Conservation (phyloP, 495 filamentous ascomycete species). For the Beverwykella pulmonaria region DNA sequence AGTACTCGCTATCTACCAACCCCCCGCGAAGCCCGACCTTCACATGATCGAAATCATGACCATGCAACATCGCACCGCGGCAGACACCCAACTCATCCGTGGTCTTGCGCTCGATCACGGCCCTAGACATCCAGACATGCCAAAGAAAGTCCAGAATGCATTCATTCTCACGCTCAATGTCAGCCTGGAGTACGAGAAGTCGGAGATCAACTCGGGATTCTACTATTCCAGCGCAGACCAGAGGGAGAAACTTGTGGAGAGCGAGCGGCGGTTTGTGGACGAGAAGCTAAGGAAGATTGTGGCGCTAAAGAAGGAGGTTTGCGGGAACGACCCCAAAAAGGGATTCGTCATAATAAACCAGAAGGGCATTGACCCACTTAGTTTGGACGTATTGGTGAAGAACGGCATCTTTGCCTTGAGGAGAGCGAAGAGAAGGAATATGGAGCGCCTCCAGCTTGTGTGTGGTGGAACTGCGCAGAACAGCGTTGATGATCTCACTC, state of each 20-base stretch:
- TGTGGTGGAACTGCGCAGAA: slow-evolving; percentile 91
- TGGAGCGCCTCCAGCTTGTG: slow-evolving; percentile 94
- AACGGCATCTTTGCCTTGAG: slow-evolving; percentile 95
- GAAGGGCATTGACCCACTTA: slow-evolving; percentile 97
- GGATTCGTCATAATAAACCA: slow-evolving; percentile 98
- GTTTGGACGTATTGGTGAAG: slow-evolving; percentile 92
- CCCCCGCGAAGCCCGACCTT: slow-evolving; percentile 89
- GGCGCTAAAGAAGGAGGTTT: slow-evolving; percentile 96
- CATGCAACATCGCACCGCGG: slow-evolving; percentile 96
- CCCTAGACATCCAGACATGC: slow-evolving; percentile 97
- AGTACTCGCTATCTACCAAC: slow-evolving; percentile 87
- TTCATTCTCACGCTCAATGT: slow-evolving; percentile 95
- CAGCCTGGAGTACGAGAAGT: slow-evolving; percentile 97
- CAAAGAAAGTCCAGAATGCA: slow-evolving; percentile 92
- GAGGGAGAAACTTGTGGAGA: slow-evolving; percentile 95
- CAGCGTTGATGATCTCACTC: slow-evolving; percentile 88
- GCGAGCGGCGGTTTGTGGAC: slow-evolving; percentile 93
- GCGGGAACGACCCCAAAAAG: slow-evolving; percentile 91
- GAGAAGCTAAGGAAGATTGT: slow-evolving; percentile 97
- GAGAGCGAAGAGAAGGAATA: slow-evolving; percentile 94
- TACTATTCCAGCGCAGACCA: slow-evolving; percentile 98
- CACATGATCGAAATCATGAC: slow-evolving; percentile 99
- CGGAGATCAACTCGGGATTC: slow-evolving; percentile 98
- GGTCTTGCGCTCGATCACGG: slow-evolving; percentile 94
- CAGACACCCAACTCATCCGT: slow-evolving; percentile 93